Evolutionary conservation across 495 filamentous ascomycete species (phyloP), one percentile per base, ranked within the genome.

Genomic region (Xylaria venustula): DNA sequence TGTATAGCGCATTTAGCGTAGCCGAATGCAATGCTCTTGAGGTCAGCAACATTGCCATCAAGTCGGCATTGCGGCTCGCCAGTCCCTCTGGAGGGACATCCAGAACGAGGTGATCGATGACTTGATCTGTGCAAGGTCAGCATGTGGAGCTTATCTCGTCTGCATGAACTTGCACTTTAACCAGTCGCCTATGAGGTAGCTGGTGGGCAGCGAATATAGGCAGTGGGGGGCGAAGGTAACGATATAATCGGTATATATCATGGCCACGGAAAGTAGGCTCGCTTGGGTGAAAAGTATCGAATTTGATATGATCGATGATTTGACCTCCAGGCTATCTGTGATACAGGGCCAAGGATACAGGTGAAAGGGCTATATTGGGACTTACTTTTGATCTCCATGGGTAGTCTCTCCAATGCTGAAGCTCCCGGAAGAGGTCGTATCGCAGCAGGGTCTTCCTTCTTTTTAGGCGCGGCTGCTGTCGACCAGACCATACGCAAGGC

Each of bases 81-180:
- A 91, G 84, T 40, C 88, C 89, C 74, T 91, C 89, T 53, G 90
- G 87, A 9, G 90, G 91, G 20, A 91, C 75, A 69, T 93, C 90
- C 46, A 91, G 69, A 12, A 86, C 87, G 28, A 96, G 79, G 45
- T 88, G 80, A 37, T 86, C 87, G 64, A 94, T 90, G 64, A 94
- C 90, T 74, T 88, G 79, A 59, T 87, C 91, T 59, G 59, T 58
- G 41, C 25, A 34, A 22, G 3, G 57, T 60, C 9, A 60, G 57
- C 28, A 36, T 22, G 12, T 17, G 20, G 14, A 7, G 6, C 19
- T 9, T 26, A 45, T 37, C 14, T 50, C 42, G 22, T 32, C 11
- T 15, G 22, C 30, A 45, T 9, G 50, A 19, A 28, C 45, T 20
- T 48, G 40, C 23, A 61, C 12, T 49, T 28, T 50, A 62, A 52